Conservation (phyloP, 1,284 basidiomycete genomes). For the Hymenochaete sp. region DNA sequence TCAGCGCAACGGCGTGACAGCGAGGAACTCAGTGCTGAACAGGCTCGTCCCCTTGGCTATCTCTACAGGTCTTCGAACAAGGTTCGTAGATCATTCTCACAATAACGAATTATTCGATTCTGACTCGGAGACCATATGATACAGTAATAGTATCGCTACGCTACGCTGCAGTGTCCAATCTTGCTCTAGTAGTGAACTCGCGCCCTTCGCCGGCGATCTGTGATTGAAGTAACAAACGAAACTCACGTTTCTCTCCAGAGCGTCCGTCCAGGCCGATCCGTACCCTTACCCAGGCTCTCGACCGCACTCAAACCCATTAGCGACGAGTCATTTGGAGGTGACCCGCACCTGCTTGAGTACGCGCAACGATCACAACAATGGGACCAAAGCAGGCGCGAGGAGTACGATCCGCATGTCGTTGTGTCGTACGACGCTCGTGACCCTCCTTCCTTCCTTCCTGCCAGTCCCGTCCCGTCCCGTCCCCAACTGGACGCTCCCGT, state of each 20-base stretch:
- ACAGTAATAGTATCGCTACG: constrained; percentile 4
- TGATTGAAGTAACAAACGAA: background rate
- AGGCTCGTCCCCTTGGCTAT: background rate
- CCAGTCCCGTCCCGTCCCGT: background rate
- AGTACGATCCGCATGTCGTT: background rate
- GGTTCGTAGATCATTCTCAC: background rate
- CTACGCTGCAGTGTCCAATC: no score
- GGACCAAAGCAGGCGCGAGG: no score
- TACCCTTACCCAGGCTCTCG: no score
- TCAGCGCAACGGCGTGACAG: background rate
- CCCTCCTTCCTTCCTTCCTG: no score
- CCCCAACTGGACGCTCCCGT: background rate
- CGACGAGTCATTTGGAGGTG: no score
- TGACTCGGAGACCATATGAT: background rate
- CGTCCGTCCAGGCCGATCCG: no score
- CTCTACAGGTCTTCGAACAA: constrained; percentile 7
- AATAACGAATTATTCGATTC: background rate
- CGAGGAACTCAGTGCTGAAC: constrained; percentile 5
- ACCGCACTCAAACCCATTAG: no score
- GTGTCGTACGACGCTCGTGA: background rate
- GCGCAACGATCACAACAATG: background rate
- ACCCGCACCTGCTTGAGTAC: no score
- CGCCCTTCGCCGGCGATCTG: background rate
- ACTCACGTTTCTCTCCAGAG: background rate
- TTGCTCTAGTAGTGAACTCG: constrained; percentile 6